These are phyloP conservation scores for Aspergillus heteromorphus DNA, from an alignment of 495 filamentous ascomycete species.

Conservation along the genomic window DNA sequence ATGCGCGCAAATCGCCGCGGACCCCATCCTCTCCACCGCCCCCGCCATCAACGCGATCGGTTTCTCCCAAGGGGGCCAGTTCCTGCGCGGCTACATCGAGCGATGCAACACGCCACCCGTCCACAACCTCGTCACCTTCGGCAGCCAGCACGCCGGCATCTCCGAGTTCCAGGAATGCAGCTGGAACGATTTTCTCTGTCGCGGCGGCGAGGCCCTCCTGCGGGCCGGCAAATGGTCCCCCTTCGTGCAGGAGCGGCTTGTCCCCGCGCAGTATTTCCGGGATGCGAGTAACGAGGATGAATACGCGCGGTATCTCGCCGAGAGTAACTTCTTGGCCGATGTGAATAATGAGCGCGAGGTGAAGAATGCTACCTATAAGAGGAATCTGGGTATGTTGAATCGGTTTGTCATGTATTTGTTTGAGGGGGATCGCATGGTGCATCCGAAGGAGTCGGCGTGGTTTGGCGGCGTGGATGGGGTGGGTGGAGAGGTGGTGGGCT, in stretches of 20 bases:
- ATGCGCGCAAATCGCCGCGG: conserved; percentile 69
- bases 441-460: conserved; percentile 89
- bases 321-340: conserved; percentile 95
- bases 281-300: conserved; percentile 49
- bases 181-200: conserved; percentile 71
- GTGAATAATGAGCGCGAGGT: conserved; percentile 83
- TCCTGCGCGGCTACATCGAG: conserved; percentile 89
- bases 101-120: conserved; percentile 81
- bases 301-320: conserved; percentile 67
- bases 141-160: conserved; percentile 93
- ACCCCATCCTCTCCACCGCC: conserved; percentile 75
- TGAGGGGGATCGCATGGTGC: conserved; percentile 73
- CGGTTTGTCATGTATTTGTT: conserved; percentile 90
- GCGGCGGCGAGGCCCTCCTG: conserved; percentile 66
- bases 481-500: conserved; percentile 51
- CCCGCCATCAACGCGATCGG: conserved; percentile 85
- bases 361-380: conserved; percentile 72
- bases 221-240: conserved; percentile 67
- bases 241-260: conserved; percentile 69
- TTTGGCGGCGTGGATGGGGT: conserved; percentile 78
- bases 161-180: conserved; percentile 66
- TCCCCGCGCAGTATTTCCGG: conserved; percentile 95
- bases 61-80: conserved; percentile 94
- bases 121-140: conserved; percentile 81
- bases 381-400: conserved; percentile 63